Base-by-base conservation (phyloP, 2,329 filamentous ascomycete species). In the Curvularia verruculosa region DNA sequence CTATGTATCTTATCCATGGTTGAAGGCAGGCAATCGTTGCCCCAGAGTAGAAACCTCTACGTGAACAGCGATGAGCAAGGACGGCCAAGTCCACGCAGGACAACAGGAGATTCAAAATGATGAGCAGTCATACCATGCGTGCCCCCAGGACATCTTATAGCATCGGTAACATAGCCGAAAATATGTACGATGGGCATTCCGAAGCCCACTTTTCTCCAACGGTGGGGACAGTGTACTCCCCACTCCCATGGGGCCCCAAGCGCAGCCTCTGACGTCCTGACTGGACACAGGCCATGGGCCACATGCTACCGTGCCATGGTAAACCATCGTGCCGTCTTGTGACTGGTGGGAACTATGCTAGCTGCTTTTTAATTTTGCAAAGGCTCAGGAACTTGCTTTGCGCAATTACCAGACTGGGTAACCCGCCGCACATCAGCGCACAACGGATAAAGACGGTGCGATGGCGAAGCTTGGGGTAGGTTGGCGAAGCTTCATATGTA, bases 1-100 rank as follows among this genome's bases (percentile, higher is more conserved):
- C 47, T 64, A 48, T 67, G 62, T n/a, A 70, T 70, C n/a, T 66
- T 58, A 19, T 70, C 67, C 67, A 70, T 70, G 21, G 29, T 9
- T 29, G 6, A 21, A 5, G 24, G 57, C 4, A 26, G 9, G 10
- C 13, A 13, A 13, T 26, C n/a, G 5, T 26, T 2, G 40, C 23
- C 13, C 40, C 40, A 43, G 13, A n/a, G n/a, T 26, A 13, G 5
- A 18, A 36, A 34, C 19, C 23, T 15, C 18, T 9, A 18, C 1
- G 19, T 50, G 13, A 29, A 18, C n/a, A 7, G 13, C 7, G 28
- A 18, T 19, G 9, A 28, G 39, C 36, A 19, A 36, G 8, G 15
- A 18, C 43, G 24, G n/a, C 23, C 36, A 26, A 49, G 47, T 21
- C 26, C 36, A n/a, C 26, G 24, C 23, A 21, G 24, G 24, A 29